Conservation (phyloP, 1,284 basidiomycete genomes). For the Agaricales sp. region DNA sequence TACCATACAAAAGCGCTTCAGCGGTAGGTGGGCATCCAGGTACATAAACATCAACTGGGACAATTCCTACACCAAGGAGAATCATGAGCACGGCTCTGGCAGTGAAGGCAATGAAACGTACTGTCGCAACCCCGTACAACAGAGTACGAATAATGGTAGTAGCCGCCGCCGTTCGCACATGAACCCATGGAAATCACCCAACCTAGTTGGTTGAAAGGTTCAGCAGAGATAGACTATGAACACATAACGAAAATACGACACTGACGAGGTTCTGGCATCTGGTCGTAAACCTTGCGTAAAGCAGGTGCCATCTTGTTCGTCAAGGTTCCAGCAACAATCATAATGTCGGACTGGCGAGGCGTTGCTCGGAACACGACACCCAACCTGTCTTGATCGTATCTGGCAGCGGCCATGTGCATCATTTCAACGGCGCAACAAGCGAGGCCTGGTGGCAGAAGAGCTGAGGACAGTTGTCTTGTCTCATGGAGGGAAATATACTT, state of each 20-base stretch:
- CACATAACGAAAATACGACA: constrained; percentile 14
- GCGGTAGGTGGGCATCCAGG: constrained; percentile 93
- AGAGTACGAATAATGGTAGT: constrained; percentile 98
- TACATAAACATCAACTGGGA: constrained; percentile 96
- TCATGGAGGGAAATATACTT: too few species aligned
- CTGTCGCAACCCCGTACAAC: constrained; percentile 99
- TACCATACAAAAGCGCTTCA: constrained; percentile 89
- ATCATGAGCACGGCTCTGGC: too few species aligned
- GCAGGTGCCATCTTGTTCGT: constrained; percentile 99
- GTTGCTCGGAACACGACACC: constrained; percentile 98
- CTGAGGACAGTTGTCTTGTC: too few species aligned
- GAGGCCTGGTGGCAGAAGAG: constrained; percentile 58
- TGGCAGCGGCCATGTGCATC: constrained; percentile 99
- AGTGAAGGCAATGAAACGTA: constrained; percentile 26
- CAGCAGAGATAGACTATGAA: constrained; percentile 14
- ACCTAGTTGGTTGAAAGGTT: constrained; percentile 35
- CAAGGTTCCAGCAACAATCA: constrained; percentile 99
- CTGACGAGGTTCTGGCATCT: constrained; percentile 89
- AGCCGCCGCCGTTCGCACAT: constrained; percentile 97
- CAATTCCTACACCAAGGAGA: constrained; percentile 59
- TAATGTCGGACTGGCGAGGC: constrained; percentile 96
- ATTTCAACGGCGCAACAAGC: constrained; percentile 99
- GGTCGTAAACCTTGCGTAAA: constrained; percentile 90
- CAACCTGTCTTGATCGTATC: constrained; percentile 97
- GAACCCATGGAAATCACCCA: constrained; percentile 99